Percentiles rank a stretch among this genome's conserved stretches.
phyloP scores from a whole-genome alignment of 768 basidiomycete genomes.

The Termitomyces eurrhizus region DNA sequence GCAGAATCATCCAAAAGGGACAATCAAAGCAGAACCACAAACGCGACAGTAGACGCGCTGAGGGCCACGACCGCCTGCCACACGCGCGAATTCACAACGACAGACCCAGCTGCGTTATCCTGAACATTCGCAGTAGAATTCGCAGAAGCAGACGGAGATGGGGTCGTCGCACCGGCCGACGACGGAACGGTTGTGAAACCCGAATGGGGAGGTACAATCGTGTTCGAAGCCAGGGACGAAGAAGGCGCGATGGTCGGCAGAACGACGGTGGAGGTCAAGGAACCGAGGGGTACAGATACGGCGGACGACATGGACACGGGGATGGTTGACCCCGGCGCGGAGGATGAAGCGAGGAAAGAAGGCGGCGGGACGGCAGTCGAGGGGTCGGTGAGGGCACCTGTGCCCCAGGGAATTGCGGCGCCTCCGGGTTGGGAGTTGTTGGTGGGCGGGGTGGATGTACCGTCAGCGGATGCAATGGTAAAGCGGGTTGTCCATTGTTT shows the following conservation, averaged over 20 bases:
- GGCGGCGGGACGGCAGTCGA: slow-evolving; percentile 37
- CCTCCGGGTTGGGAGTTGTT: slow-evolving; percentile 50
- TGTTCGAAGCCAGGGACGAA: neutral
- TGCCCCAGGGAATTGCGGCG: slow-evolving; percentile 63
- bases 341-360: neutral
- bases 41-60: slow-evolving; percentile 12
- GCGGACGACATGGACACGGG: slow-evolving; percentile 3
- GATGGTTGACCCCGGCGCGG: slow-evolving; percentile 7
- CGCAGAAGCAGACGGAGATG: neutral
- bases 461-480: slow-evolving; percentile 55
- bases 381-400: slow-evolving; percentile 50
- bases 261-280: neutral
- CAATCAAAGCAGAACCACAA: slow-evolving; percentile 14
- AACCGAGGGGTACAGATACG: neutral
- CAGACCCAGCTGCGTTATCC: slow-evolving; percentile 13
- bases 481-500: slow-evolving; percentile 75
- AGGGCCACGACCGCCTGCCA: slow-evolving; percentile 19
- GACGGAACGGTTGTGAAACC: neutral
- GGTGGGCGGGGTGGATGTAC: slow-evolving; percentile 42
- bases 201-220: neutral
- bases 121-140: slow-evolving; percentile 14
- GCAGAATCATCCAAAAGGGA: neutral
- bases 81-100: slow-evolving; percentile 14
- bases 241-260: neutral
- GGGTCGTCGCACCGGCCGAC: neutral